These are phyloP conservation scores for Thelonectria olida DNA, from an alignment of 2,329 filamentous ascomycete genomes.

Conservation along the genomic window DNA sequence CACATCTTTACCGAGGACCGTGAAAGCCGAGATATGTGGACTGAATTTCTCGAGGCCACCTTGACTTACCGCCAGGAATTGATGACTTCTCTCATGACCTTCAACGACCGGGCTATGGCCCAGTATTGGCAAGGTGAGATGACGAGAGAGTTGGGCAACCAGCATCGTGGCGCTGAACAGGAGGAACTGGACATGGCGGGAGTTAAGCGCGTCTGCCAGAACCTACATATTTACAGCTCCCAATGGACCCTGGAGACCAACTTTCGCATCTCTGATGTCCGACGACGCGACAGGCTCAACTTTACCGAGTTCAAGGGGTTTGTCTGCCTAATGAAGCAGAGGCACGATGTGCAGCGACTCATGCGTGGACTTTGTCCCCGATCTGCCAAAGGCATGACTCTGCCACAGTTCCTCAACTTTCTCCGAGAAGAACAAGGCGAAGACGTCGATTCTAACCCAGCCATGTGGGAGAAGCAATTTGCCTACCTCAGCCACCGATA, in stretches of 20 bases:
- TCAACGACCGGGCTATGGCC: slow-evolving; percentile 82
- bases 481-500: slow-evolving; percentile 72
- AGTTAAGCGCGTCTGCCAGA: slow-evolving; percentile 85
- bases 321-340: slow-evolving; percentile 81
- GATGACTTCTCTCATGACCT: slow-evolving; percentile 89
- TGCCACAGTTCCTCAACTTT: slow-evolving; percentile 79
- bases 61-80: slow-evolving; percentile 87
- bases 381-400: slow-evolving; percentile 71
- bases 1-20: slow-evolving; percentile 84
- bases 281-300: slow-evolving; percentile 72
- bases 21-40: slow-evolving; percentile 81
- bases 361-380: slow-evolving; percentile 71
- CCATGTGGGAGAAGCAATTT: slow-evolving; percentile 78
- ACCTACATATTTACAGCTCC: slow-evolving; percentile 90
- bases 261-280: slow-evolving; percentile 78
- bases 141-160: slow-evolving; percentile 69
- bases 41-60: slow-evolving; percentile 82
- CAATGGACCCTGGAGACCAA: slow-evolving; percentile 76
- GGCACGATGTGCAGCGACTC: slow-evolving; percentile 81
- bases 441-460: slow-evolving; percentile 72
- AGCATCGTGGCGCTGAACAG: slow-evolving; percentile 61
- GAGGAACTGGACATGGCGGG: slow-evolving; percentile 81
- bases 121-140: slow-evolving; percentile 90
- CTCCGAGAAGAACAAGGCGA: slow-evolving; percentile 78
- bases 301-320: slow-evolving; percentile 87